Conservation (phyloP, 352 stramenopile species). For the Albugo candida region DNA sequence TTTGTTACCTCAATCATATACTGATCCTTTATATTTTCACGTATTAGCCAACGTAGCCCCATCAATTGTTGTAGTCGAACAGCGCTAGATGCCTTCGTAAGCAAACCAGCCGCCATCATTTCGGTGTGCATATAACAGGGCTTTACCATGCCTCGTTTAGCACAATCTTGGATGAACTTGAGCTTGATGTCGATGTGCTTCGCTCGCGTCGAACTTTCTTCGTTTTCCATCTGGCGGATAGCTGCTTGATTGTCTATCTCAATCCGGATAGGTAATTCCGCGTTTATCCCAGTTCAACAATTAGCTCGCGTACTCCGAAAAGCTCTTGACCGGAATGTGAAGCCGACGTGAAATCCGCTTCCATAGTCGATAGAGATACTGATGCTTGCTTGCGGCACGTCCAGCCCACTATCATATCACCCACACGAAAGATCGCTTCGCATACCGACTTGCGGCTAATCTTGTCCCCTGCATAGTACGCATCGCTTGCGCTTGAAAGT, state of each 20-base stretch:
- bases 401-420: conserved; percentile 3
- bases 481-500: conserved; percentile 7
- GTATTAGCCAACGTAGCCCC: no score
- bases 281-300: not conserved
- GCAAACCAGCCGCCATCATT: no score
- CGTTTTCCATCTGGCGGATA: conserved; percentile 3
- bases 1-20: no score
- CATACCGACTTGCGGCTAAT: conserved; percentile 7
- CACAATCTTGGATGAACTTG: conserved; percentile 5
- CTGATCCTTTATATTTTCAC: no score
- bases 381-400: conserved; percentile 7
- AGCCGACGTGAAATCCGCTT: conserved; percentile 9
- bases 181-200: conserved; percentile 8
- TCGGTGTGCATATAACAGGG: no score
- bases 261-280: not conserved
- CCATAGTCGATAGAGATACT: conserved; percentile 9
- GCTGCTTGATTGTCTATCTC: conserved; percentile 7
- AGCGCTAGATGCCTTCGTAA: no score
- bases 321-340: conserved; percentile 1
- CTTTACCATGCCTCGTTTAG: not conserved
- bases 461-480: conserved; percentile 11
- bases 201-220: not conserved
- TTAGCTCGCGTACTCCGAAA: conserved; percentile 3
- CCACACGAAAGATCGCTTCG: conserved; percentile 1
- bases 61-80: no score